Base-by-base conservation (phyloP, 257 asterid species). In the Solanum chilense region DNA sequence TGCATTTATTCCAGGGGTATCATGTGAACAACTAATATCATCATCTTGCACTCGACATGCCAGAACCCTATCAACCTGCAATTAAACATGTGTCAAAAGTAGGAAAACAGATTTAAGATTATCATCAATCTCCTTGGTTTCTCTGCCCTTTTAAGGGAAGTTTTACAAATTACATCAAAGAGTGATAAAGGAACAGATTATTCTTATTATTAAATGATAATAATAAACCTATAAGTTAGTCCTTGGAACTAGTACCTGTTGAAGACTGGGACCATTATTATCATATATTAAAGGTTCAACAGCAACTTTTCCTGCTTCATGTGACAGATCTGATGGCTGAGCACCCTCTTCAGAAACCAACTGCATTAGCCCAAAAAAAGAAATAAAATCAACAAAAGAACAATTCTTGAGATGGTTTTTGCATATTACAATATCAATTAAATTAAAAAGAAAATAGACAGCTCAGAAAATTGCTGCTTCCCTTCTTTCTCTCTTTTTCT, bases 21-120 rank as follows among this genome's bases (percentile, higher is more conserved):
- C 88, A 83, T 75, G 88, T 41, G 88, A 88, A 69, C 85, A 68
- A 87, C 71, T 84, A 45, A 49, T 71, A 89, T 85, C 84, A 83
- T 92, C 94, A 87, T 89, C 93, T 92, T 87, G 90, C 84, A 93
- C 90, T 68, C 98, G 96, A 88, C 98, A 96, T 83, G 98, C 99
- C 91, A 96, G 49, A 88, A 97, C 95, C 81, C 94, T 94, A 91
- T 96, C 98, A 85, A 97, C 99, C 99, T 95, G 92, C 88, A 90
- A n/a, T 81, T 42, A 10, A 83, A 66, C 39, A 60, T 84, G 68
- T 18, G 82, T 84, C 52, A 20, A 66, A 69, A 45, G 47, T 47
- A 69, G 81, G 70, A 47, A 25, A 70, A 70, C 45, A 47, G 37
- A 62, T 23, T 23, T 71, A 71, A 47, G 37, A 62, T 33, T 71